A percentile compares a stretch with the other conserved stretches of the same genome.
phyloP scores from a whole-genome alignment of 164 flowering plant genomes.

The Buxus sempervirens region DNA sequence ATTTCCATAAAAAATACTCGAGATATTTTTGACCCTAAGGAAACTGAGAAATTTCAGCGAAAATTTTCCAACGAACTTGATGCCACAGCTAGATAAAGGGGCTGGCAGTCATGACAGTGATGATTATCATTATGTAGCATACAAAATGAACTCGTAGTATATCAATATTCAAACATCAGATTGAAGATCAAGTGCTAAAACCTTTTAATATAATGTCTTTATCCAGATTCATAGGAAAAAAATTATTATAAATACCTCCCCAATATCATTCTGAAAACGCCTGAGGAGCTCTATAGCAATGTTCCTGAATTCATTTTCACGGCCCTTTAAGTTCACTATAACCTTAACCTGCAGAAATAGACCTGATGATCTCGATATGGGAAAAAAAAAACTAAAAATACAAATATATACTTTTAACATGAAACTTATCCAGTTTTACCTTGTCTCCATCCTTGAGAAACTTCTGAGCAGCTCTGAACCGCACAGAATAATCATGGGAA shows the following conservation, averaged over 20 bases:
- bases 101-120: too few species aligned
- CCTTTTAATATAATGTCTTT: background rate
- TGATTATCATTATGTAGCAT: too few species aligned
- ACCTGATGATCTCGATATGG: constrained; percentile 8
- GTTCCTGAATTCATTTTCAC: constrained; percentile 77
- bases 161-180: background rate
- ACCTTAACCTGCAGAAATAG: constrained; percentile 69
- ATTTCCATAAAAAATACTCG: too few species aligned
- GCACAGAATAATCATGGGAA: constrained; percentile 85
- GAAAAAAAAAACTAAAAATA: background rate
- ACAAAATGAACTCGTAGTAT: too few species aligned
- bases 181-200: background rate
- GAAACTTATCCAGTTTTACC: constrained; percentile 32
- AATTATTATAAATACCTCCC: constrained; percentile 57
- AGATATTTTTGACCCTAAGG: too few species aligned
- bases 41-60: too few species aligned
- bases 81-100: too few species aligned
- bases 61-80: too few species aligned
- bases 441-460: constrained; percentile 83
- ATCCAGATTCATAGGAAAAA: background rate
- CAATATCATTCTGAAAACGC: constrained; percentile 78
- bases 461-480: constrained; percentile 76
- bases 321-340: constrained; percentile 85
- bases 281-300: constrained; percentile 79
- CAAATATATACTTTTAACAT: background rate